Percentiles rank a stretch among this genome's conserved stretches.
Conservation (phyloP, 1,284 basidiomycete genomes). For the Dichomitus squalens region DNA sequence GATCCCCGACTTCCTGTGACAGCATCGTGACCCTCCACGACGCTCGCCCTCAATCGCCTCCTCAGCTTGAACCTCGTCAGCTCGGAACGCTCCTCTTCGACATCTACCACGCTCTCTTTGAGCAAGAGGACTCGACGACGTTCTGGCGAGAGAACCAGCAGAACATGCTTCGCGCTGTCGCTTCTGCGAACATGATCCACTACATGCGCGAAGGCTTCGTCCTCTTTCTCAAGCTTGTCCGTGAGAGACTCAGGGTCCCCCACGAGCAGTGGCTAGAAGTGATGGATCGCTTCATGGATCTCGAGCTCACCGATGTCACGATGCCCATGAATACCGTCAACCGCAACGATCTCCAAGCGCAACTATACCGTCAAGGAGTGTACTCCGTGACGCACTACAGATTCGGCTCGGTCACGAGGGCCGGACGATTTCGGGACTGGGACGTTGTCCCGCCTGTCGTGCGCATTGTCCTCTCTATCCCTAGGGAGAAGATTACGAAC, state of each 20-base stretch:
- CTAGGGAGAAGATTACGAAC: too few species aligned
- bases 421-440: conserved; percentile 33
- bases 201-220: conserved; percentile 43
- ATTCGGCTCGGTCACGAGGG: not conserved
- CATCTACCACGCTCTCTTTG: conserved; percentile 52
- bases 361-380: conserved; percentile 36
- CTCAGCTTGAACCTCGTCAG: conserved; percentile 22
- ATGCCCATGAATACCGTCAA: conserved; percentile 27
- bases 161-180: conserved; percentile 22
- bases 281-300: conserved; percentile 32
- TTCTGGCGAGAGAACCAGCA: conserved; percentile 21
- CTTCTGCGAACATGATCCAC: conserved; percentile 39
- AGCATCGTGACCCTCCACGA: not conserved
- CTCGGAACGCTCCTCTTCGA: conserved; percentile 46
- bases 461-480: too few species aligned
- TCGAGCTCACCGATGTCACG: not conserved
- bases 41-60: conserved; percentile 12
- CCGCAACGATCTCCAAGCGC: conserved; percentile 38
- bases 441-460: conserved; percentile 33
- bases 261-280: conserved; percentile 31
- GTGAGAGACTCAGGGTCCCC: conserved; percentile 31
- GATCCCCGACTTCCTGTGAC: not conserved
- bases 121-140: conserved; percentile 34
- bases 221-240: conserved; percentile 40
- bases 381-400: conserved; percentile 20